Base-by-base conservation (phyloP, 352 stramenopile species). In the Globisporangium splendens region DNA sequence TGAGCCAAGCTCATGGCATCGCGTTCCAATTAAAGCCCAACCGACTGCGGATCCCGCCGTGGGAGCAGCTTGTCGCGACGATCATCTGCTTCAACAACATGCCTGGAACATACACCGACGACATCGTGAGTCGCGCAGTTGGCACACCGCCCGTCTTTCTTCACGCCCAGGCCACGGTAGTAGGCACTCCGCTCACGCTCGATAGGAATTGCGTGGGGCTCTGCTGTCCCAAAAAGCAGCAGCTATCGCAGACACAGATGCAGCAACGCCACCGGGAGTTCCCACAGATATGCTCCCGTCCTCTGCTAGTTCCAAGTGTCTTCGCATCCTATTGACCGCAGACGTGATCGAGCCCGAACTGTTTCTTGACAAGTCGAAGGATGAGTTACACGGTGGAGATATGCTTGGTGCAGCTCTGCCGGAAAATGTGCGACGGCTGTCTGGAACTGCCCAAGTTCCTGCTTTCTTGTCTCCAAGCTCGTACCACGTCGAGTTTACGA, bases 71-170 rank as follows among this genome's bases (percentile, higher is more conserved):
- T 0, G 57, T 88, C 11, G 68, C 89, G 11, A 51, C 56, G 13
- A 54, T 91, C 22, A 79, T 73, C 33, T 91, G 83, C 50, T 79
- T 89, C 64, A 91, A 86, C 70, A 91, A 93, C 69, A 84, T 91
- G 68, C 75, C 85, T 3, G 85, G 85, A 6, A 56, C 47, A 10
- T 94, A 87, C 65, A 54, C 70, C 1, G 82, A 92, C 59, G 78
- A 80, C 31, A 72, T 94, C 13, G 70, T 88, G 35, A 81, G 75
- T 35, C 80, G 79, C 11, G 67, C 82, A 0, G 53, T 57, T 2
- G 79, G 73, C 5, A 50, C 73, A 8, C 77, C 77, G n/a, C 81
- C 79, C 0, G 75, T 91, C 2, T 67, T 89, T n/a, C 62, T 93
- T 6, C 80, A 83, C 20, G 60, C 75, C 0, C 79, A 69, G 0